Evolutionary conservation across 805 yeast species (phyloP).

Genomic region (Teunomyces gatunensis): DNA sequence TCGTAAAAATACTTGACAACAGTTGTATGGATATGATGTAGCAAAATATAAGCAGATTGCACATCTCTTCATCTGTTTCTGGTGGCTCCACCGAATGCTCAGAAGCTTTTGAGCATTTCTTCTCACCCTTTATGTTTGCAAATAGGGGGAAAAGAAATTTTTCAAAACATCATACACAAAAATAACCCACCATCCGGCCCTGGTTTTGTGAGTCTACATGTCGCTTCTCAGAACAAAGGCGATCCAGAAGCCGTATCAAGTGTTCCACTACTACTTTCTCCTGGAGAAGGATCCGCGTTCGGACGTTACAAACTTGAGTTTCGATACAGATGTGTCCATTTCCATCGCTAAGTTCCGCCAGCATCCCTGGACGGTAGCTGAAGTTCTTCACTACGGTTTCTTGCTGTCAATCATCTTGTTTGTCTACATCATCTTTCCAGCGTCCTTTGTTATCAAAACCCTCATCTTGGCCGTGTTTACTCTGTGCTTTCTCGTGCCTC

Average conservation of each 20-base stretch:
- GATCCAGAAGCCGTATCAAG: conserved; percentile 38
- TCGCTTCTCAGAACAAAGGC: conserved; percentile 22
- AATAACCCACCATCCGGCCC: background rate
- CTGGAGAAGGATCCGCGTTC: conserved; percentile 51
- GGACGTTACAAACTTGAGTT: conserved; percentile 49
- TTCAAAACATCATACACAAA: background rate
- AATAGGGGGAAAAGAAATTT: background rate
- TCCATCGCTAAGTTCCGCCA: conserved; percentile 41
- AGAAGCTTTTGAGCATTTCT: background rate
- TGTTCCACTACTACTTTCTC: conserved; percentile 51
- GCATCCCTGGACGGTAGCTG: conserved; percentile 45
- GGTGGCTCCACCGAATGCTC: background rate
- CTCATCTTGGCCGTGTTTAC: conserved; percentile 42
- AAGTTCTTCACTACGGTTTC: conserved; percentile 52
- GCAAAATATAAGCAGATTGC: too few species aligned
- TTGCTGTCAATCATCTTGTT: conserved; percentile 51
- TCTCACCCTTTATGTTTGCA: background rate
- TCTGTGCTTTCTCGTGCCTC: conserved; percentile 59
- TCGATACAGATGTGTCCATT: conserved; percentile 45
- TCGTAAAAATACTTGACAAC: too few species aligned
- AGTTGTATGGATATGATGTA: too few species aligned
- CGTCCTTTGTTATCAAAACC: conserved; percentile 39
- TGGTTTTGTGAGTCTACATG: background rate
- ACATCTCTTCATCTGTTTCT: background rate
- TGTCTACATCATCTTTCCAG: conserved; percentile 59